phyloP scores from a whole-genome alignment of 1,284 basidiomycete genomes.

The Fomitiporia mediterranea region DNA sequence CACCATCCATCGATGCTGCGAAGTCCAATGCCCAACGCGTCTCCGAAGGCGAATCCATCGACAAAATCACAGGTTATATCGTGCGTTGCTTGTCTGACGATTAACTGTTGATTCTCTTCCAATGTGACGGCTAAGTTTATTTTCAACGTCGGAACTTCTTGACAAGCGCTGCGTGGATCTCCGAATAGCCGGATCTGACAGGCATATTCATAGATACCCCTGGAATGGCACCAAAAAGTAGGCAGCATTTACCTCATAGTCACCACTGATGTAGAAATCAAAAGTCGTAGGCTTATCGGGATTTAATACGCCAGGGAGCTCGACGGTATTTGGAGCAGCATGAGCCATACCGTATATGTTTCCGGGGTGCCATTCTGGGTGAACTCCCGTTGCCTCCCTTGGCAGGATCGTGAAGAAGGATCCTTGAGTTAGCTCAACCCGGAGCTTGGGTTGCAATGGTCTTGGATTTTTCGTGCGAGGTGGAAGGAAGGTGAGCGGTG shows the following conservation, averaged over 20 bases:
- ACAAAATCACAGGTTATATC: conserved; percentile 61
- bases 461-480: conserved; percentile 27
- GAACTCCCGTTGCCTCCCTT: conserved; percentile 19
- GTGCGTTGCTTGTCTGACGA: conserved; percentile 44
- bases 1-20: conserved; percentile 51
- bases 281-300: conserved; percentile 40
- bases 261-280: conserved; percentile 55
- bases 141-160: conserved; percentile 44
- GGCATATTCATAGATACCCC: not conserved
- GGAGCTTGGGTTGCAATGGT: conserved; percentile 35
- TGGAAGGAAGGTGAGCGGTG: conserved; percentile 53
- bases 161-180: conserved; percentile 46
- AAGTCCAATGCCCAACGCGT: conserved; percentile 58
- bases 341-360: conserved; percentile 65
- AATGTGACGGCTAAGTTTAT: conserved; percentile 39
- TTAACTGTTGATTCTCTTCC: conserved; percentile 12
- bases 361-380: conserved; percentile 64
- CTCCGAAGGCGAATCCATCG: conserved; percentile 62
- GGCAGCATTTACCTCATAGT: conserved; percentile 57
- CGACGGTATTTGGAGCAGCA: conserved; percentile 44
- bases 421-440: conserved; percentile 48
- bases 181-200: conserved; percentile 73
- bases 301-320: conserved; percentile 45
- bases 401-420: conserved; percentile 67
- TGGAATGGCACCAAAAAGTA: not conserved